phyloP scores from a whole-genome alignment of 2,329 filamentous ascomycete genomes.

The Cladosporium sp. region DNA sequence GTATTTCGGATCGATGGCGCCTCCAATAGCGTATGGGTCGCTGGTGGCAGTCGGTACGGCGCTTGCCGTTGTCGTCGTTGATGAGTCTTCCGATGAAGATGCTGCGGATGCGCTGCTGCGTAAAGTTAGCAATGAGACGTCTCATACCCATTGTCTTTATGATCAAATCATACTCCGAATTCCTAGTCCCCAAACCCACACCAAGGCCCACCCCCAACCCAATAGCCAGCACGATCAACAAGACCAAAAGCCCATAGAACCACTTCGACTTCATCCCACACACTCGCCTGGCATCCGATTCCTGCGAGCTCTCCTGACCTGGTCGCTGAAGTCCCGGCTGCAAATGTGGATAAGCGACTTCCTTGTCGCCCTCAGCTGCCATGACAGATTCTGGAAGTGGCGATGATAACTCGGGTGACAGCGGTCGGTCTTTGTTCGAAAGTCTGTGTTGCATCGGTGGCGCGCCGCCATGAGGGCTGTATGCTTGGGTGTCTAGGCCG shows the following conservation, averaged over 20 bases:
- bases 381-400: conserved; percentile 26
- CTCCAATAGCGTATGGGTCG: conserved; percentile 32
- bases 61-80: conserved; percentile 1
- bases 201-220: conserved; percentile 34
- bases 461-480: conserved; percentile 17
- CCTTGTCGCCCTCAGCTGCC: conserved; percentile 26
- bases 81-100: background rate
- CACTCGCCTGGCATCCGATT: conserved; percentile 16
- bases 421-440: conserved; percentile 21
- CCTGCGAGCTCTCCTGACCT: background rate
- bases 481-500: conserved; percentile 16
- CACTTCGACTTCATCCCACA: conserved; percentile 19
- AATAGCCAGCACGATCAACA: conserved; percentile 28
- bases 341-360: conserved; percentile 22
- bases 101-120: no score
- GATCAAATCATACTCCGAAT: conserved; percentile 21
- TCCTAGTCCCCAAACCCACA: conserved; percentile 33
- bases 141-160: no score
- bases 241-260: conserved; percentile 20
- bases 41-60: conserved; percentile 8
- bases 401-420: conserved; percentile 23
- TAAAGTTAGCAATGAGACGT: no score
- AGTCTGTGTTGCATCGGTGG: conserved; percentile 15
- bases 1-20: conserved; percentile 35
- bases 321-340: conserved; percentile 14